Conservation (phyloP, 305 asterid genomes). For the Salvia sclarea region DNA sequence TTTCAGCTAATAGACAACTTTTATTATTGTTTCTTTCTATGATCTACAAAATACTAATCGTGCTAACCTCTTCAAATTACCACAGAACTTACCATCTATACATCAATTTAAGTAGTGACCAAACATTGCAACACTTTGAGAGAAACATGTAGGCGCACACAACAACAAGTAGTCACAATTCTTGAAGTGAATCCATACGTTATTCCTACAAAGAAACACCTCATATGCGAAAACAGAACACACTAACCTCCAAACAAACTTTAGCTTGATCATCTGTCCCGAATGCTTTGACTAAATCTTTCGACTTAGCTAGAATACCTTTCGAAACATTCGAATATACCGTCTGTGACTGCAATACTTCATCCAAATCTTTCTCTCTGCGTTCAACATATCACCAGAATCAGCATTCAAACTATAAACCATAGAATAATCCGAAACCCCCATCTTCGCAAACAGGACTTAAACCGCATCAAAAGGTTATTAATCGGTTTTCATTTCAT, state of each 20-base stretch:
- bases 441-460: neutral
- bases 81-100: neutral
- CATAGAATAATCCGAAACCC: neutral
- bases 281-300: conserved; percentile 67
- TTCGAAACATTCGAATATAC: conserved; percentile 83
- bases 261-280: conserved; percentile 74
- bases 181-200: neutral
- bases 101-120: neutral
- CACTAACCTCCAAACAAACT: conserved; percentile 73
- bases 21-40: neutral
- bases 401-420: conserved; percentile 8
- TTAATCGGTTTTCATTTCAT: neutral
- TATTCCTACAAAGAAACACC: neutral
- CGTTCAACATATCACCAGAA: conserved; percentile 1
- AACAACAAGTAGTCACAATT: neutral
- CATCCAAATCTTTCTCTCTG: conserved; percentile 91
- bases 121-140: neutral
- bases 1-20: neutral
- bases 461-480: neutral
- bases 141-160: too few species aligned
- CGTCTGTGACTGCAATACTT: conserved; percentile 86
- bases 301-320: conserved; percentile 78
- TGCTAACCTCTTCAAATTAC: neutral
- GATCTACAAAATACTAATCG: neutral
- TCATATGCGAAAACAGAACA: neutral